Conservation (phyloP, 495 filamentous ascomycete species). For the Viridothelium virens region DNA sequence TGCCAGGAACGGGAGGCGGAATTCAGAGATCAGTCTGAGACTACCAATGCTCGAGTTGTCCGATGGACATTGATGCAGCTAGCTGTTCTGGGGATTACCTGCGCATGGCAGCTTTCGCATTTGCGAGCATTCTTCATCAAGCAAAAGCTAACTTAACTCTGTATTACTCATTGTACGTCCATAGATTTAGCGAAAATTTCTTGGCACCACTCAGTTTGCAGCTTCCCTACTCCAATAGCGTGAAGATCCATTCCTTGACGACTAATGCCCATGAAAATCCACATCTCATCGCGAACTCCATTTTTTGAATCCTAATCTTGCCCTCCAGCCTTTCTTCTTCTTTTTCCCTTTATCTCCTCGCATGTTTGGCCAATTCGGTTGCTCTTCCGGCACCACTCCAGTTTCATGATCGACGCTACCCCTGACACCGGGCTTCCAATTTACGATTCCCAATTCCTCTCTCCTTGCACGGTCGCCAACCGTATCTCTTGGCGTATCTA, state of each 20-base stretch:
- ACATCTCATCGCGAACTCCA: not conserved
- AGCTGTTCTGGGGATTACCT: conserved; percentile 78
- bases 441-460: not conserved
- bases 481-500: not conserved
- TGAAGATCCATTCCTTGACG: not conserved
- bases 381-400: not conserved
- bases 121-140: conserved; percentile 98
- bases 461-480: not conserved
- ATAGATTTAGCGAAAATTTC: conserved; percentile 17
- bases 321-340: not conserved
- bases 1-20: conserved; percentile 89
- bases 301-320: not conserved
- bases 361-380: not conserved
- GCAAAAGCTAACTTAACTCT: conserved; percentile 79
- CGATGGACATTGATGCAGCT: conserved; percentile 91
- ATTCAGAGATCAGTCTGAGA: conserved; percentile 94
- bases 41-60: conserved; percentile 85
- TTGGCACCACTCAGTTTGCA: not conserved
- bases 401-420: not conserved
- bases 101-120: conserved; percentile 95
- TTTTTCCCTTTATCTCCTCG: not conserved
- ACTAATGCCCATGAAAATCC: not conserved
- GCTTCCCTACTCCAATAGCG: not conserved
- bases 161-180: not conserved
- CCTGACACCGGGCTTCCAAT: not conserved